Percentiles rank a stretch among this genome's conserved stretches.
These are phyloP conservation scores for Colletotrichum shisoi DNA, from an alignment of 2,329 filamentous ascomycete genomes.

Conservation along the genomic window DNA sequence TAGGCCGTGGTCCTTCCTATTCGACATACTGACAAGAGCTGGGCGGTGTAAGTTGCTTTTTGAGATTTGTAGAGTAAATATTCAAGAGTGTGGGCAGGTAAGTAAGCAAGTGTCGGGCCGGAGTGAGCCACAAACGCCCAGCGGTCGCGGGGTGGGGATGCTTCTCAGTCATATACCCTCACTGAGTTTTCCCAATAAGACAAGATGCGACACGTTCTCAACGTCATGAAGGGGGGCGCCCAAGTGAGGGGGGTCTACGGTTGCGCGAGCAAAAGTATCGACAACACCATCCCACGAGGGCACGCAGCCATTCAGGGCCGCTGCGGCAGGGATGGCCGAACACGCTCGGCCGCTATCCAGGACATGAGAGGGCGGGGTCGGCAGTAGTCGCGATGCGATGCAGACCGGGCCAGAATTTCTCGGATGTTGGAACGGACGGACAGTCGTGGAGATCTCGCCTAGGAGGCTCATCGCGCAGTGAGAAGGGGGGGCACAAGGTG, in stretches of 20 bases:
- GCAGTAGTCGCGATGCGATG: not conserved
- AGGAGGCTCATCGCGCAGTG: not conserved
- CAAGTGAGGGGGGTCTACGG: slow-evolving; percentile 24
- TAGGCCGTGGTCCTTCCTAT: slow-evolving; percentile 24
- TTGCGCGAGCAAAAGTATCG: slow-evolving; percentile 19
- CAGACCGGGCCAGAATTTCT: not conserved
- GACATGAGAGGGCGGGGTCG: slow-evolving; percentile 9
- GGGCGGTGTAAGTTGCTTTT: not conserved
- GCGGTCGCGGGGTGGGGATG: too few species aligned
- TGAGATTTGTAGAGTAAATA: too few species aligned
- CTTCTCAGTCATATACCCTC: slow-evolving; percentile 3
- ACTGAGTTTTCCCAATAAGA: slow-evolving; percentile 1
- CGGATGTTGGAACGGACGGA: too few species aligned
- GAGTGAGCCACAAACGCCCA: too few species aligned
- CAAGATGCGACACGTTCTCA: not conserved
- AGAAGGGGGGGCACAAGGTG: not conserved
- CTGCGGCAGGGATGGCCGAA: slow-evolving; percentile 18
- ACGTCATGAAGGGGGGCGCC: slow-evolving; percentile 8
- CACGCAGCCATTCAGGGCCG: slow-evolving; percentile 1
- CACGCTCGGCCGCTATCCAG: not conserved
- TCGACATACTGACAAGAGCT: slow-evolving; percentile 9
- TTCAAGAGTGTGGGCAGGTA: not conserved
- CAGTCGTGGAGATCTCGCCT: not conserved
- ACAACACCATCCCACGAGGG: slow-evolving; percentile 21
- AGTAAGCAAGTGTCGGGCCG: too few species aligned